These are phyloP conservation scores for Pleurozium schreberi DNA, from an alignment of 225 moss, liverwort and hornwort genomes.

Conservation along the genomic window DNA sequence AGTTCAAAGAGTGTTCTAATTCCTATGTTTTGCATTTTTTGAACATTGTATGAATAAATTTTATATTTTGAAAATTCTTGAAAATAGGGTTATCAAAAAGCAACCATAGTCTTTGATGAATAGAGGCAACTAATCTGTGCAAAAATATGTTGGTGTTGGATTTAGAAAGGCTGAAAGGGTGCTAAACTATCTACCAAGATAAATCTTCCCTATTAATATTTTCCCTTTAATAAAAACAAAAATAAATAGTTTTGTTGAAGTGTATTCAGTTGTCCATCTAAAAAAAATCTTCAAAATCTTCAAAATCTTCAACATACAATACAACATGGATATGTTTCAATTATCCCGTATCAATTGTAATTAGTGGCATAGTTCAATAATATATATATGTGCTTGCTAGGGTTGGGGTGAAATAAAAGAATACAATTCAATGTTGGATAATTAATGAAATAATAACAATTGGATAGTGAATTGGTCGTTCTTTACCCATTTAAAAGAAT, in stretches of 20 bases:
- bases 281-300: too few species aligned
- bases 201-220: fast-evolving
- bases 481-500: background rate
- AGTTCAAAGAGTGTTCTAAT: too few species aligned
- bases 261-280: fast-evolving
- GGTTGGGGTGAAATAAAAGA: fast-evolving
- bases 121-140: background rate
- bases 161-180: background rate
- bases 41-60: background rate
- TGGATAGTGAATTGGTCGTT: background rate
- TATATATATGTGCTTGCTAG: background rate
- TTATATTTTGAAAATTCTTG: background rate
- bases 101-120: fast-evolving
- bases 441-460: background rate
- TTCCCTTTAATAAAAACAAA: fast-evolving
- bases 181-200: background rate
- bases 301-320: background rate
- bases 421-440: fast-evolving
- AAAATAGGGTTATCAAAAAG: fast-evolving
- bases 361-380: fast-evolving
- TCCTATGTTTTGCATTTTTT: background rate
- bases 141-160: background rate
- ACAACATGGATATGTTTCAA: fast-evolving
- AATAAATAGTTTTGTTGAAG: background rate
- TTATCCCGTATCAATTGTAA: background rate